These are phyloP conservation scores for Hirschioporus abietinus DNA, from an alignment of 768 basidiomycete species.

Conservation along the genomic window DNA sequence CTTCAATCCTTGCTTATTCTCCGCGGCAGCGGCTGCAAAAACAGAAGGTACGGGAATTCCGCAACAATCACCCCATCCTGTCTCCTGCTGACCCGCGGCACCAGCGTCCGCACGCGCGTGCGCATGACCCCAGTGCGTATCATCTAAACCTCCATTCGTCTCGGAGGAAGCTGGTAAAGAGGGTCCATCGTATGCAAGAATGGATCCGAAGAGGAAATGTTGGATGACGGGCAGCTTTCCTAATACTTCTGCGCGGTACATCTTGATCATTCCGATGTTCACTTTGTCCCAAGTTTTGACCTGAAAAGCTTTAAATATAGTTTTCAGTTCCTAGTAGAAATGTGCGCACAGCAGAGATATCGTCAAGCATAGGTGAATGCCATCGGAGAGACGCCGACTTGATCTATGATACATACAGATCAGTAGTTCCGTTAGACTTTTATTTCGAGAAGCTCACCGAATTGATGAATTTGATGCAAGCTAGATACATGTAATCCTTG, in stretches of 20 bases:
- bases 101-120: constrained; percentile 32
- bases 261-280: constrained; percentile 94
- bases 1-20: constrained; percentile 32
- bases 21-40: constrained; percentile 68
- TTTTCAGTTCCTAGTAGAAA: neutral
- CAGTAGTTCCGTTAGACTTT: neutral
- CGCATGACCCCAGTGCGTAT: constrained; percentile 44
- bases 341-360: constrained; percentile 73
- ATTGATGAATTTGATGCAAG: constrained; percentile 94
- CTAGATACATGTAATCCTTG: constrained; percentile 93
- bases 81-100: constrained; percentile 42
- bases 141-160: constrained; percentile 23
- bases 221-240: constrained; percentile 94
- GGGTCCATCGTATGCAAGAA: constrained; percentile 66
- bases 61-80: constrained; percentile 88
- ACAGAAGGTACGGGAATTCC: constrained; percentile 82
- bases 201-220: constrained; percentile 90
- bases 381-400: constrained; percentile 94
- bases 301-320: constrained; percentile 21
- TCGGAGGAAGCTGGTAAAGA: constrained; percentile 27
- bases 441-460: constrained; percentile 50
- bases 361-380: constrained; percentile 99
- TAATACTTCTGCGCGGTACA: constrained; percentile 94
- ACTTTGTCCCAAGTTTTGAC: constrained; percentile 96
- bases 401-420: constrained; percentile 44